These are phyloP conservation scores for Alternaria viburni DNA, from an alignment of 2,329 filamentous ascomycete species.

Conservation along the genomic window DNA sequence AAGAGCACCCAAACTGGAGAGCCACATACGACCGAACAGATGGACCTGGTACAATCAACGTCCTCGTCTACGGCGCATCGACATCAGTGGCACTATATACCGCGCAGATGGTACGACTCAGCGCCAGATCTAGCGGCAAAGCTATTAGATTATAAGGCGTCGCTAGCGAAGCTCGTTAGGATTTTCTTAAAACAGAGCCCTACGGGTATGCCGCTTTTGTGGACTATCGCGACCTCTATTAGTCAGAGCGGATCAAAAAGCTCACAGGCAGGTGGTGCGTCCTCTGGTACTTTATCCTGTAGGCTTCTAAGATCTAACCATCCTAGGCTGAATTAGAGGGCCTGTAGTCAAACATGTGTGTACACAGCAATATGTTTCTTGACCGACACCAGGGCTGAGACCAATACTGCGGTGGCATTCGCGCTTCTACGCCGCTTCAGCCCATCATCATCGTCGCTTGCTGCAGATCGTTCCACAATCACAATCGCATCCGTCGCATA, in stretches of 20 bases:
- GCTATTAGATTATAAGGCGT: neutral
- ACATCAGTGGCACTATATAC: conserved; percentile 45
- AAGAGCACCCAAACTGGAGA: conserved; percentile 19
- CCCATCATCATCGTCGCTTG: neutral
- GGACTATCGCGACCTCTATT: neutral
- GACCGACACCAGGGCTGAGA: neutral
- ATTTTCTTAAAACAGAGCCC: conserved; percentile 37
- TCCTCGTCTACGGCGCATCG: conserved; percentile 45
- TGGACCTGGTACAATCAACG: conserved; percentile 6
- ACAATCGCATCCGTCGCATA: neutral
- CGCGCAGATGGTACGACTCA: conserved; percentile 38
- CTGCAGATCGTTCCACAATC: neutral
- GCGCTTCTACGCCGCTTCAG: neutral
- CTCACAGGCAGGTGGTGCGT: neutral
- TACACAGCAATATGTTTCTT: neutral
- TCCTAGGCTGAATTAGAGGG: neutral
- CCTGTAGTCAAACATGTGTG: neutral
- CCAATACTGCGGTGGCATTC: neutral
- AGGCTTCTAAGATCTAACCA: neutral
- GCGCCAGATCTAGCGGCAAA: neutral
- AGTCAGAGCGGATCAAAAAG: neutral
- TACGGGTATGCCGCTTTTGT: conserved; percentile 26
- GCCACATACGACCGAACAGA: neutral
- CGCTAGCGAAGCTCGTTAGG: conserved; percentile 16
- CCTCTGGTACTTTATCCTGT: neutral